Conservation (phyloP, 805 yeast genomes). For the Sugiyamaella qingdaonensis region DNA sequence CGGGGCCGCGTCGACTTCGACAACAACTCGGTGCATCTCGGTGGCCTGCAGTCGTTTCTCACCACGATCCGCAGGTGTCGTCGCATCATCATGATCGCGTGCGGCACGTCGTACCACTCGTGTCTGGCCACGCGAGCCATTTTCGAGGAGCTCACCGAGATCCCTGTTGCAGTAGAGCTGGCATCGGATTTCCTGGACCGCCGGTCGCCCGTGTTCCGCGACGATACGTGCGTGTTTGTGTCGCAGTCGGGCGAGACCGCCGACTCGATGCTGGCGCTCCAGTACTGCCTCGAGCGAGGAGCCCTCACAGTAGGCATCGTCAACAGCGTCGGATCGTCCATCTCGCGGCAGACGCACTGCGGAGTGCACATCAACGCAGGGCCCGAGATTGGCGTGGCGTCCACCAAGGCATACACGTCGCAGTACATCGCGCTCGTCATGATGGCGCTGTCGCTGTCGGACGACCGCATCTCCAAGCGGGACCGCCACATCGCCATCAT, state of each 20-base stretch:
- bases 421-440: slow-evolving; percentile 95
- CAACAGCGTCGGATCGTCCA: slow-evolving; percentile 93
- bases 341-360: slow-evolving; percentile 95
- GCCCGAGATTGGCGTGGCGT: slow-evolving; percentile 99
- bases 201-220: slow-evolving; percentile 95
- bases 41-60: slow-evolving; percentile 83
- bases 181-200: slow-evolving; percentile 96
- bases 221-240: slow-evolving; percentile 94
- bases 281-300: slow-evolving; percentile 94
- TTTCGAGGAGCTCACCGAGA: slow-evolving; percentile 93
- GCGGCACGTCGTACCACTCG: slow-evolving; percentile 99
- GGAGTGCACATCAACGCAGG: slow-evolving; percentile 99
- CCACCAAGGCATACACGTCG: slow-evolving; percentile 98
- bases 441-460: slow-evolving; percentile 93
- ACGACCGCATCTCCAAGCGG: slow-evolving; percentile 74
- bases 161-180: slow-evolving; percentile 87
- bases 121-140: slow-evolving; percentile 95
- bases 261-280: slow-evolving; percentile 90
- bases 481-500: slow-evolving; percentile 82
- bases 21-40: slow-evolving; percentile 68
- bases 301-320: slow-evolving; percentile 97
- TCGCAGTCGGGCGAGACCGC: slow-evolving; percentile 99
- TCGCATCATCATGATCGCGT: slow-evolving; percentile 95
- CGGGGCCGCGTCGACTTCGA: slow-evolving; percentile 97
- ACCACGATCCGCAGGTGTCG: slow-evolving; percentile 90